These are phyloP conservation scores for Paramyrothecium sp. DNA, from an alignment of 2,329 filamentous ascomycete genomes.

Conservation along the genomic window DNA sequence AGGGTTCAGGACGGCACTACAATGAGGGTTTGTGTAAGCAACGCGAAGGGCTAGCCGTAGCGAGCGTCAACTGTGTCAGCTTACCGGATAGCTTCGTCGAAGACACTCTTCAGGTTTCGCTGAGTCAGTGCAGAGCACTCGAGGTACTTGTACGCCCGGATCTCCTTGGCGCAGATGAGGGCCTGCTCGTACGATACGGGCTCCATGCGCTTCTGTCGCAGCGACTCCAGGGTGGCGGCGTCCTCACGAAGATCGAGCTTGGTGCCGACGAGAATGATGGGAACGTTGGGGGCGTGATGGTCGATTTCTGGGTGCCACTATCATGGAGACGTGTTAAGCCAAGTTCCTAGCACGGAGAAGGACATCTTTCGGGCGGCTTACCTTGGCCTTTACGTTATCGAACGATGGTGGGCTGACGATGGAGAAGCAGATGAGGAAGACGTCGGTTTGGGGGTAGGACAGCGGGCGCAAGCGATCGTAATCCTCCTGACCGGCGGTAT, in stretches of 20 bases:
- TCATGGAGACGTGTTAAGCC: constrained; percentile 7
- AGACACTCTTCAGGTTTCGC: constrained; percentile 96
- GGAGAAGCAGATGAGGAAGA: constrained; percentile 97
- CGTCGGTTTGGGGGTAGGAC: constrained; percentile 97
- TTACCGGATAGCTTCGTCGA: constrained; percentile 97
- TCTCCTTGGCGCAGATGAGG: constrained; percentile 84
- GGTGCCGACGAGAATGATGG: constrained; percentile 94
- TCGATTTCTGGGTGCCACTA: constrained; percentile 98
- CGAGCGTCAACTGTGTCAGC: constrained; percentile 24
- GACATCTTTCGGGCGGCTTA: constrained; percentile 40
- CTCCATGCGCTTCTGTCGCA: constrained; percentile 92
- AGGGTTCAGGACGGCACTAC: constrained; percentile 70
- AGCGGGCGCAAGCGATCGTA: too few relatives aligned
- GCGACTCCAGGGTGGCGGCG: constrained; percentile 72
- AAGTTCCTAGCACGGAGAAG: constrained; percentile 3
- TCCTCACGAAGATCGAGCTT: constrained; percentile 96
- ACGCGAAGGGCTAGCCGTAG: background rate
- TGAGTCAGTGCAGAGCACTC: constrained; percentile 98
- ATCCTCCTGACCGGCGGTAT: constrained; percentile 99
- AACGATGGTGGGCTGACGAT: constrained; percentile 97
- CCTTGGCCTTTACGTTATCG: constrained; percentile 98
- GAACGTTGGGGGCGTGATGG: constrained; percentile 91
- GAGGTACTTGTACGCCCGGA: constrained; percentile 93
- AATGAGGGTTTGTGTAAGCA: background rate
- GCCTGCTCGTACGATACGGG: constrained; percentile 96